A percentile compares a stretch with the other conserved stretches of the same genome.
Conservation (phyloP, 805 yeast species). For the Tetrapisispora arboricola region DNA sequence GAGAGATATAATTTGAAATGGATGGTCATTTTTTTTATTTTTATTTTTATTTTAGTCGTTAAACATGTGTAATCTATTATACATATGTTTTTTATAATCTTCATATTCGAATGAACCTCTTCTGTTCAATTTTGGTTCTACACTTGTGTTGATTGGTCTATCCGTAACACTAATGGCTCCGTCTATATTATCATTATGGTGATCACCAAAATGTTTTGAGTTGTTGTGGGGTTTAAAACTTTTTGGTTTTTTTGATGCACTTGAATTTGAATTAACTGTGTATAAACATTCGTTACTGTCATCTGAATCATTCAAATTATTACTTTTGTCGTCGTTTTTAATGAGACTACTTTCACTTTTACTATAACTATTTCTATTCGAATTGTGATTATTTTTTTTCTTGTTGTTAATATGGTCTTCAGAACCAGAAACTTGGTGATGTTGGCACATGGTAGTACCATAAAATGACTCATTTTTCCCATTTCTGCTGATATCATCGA, state of each 20-base stretch:
- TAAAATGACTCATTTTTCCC: neutral
- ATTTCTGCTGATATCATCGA: neutral
- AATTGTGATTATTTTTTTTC: no score
- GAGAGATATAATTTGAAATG: no score
- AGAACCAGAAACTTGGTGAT: no score
- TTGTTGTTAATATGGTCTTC: no score
- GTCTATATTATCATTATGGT: neutral
- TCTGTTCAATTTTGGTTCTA: slow-evolving; percentile 3
- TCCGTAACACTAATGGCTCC: neutral
- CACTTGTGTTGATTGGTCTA: no score
- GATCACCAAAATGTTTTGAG: neutral
- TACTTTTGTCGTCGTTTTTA: neutral
- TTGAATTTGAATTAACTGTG: neutral
- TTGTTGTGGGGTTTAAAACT: neutral
- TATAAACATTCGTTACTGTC: neutral
- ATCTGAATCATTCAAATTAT: neutral
- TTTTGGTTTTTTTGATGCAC: neutral
- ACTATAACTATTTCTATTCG: no score
- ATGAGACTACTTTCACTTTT: no score
- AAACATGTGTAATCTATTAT: slow-evolving; percentile 22
- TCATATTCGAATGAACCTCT: slow-evolving; percentile 20
- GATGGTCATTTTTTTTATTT: no score
- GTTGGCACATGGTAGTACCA: neutral
- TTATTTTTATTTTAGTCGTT: slow-evolving; percentile 3
- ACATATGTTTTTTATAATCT: slow-evolving; percentile 26